Evolutionary conservation across 78 protist genomes (phyloP).

Genomic region (Capsaspora owczarzaki): DNA sequence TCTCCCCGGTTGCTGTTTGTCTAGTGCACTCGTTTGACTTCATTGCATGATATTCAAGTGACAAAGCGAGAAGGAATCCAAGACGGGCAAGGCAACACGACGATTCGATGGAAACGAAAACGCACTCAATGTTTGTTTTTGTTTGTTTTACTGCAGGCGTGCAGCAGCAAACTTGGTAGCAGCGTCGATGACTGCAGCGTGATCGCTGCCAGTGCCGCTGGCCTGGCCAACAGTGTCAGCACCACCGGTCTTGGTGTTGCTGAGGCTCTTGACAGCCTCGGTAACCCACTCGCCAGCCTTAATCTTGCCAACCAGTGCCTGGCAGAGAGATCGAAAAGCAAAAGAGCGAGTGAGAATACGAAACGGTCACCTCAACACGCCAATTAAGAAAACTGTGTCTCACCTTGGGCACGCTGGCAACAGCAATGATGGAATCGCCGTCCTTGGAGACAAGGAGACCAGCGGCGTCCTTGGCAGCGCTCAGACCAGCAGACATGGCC

Average conservation of each 20-base stretch:
- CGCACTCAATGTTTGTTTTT: too few relatives aligned
- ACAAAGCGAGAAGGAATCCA: neutral
- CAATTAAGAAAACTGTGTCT: too few relatives aligned
- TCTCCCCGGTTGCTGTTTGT: too few relatives aligned
- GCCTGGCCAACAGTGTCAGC: neutral
- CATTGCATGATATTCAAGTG: too few relatives aligned
- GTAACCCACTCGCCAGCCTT: slow-evolving; percentile 3
- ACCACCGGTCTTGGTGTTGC: neutral
- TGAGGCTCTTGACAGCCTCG: neutral
- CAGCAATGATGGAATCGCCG: neutral
- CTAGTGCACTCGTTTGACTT: too few relatives aligned
- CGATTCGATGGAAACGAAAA: neutral
- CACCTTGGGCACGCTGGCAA: neutral
- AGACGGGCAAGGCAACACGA: neutral
- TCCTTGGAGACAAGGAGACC: neutral
- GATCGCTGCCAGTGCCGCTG: neutral
- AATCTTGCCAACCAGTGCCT: neutral
- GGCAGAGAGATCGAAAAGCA: neutral
- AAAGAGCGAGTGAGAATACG: neutral
- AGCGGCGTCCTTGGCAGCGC: too few relatives aligned
- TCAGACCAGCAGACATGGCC: too few relatives aligned
- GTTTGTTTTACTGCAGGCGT: neutral
- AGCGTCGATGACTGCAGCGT: neutral
- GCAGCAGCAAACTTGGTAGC: neutral
- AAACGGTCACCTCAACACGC: too few relatives aligned